Conservation (phyloP, 352 stramenopile species). For the Globisporangium uncinulatum region DNA sequence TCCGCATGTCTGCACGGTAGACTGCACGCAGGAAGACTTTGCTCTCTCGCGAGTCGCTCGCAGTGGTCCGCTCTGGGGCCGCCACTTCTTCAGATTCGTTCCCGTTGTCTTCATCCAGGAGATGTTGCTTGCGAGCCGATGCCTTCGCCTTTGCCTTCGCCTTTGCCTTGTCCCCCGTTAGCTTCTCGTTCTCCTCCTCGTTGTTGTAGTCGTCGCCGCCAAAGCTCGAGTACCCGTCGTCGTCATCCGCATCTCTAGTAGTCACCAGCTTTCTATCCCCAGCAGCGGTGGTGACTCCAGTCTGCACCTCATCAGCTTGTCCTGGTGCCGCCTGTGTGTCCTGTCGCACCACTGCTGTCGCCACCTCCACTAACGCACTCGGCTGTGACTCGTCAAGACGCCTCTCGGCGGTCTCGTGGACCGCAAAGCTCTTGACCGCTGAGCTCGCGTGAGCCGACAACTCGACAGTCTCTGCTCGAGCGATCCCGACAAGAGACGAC, state of each 20-base stretch:
- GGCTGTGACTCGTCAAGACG: conserved; percentile 19
- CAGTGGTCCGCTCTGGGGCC: conserved; percentile 28
- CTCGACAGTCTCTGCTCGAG: conserved; percentile 19
- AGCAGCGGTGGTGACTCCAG: no score
- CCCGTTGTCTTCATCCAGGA: conserved; percentile 8
- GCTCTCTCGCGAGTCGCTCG: conserved; percentile 39
- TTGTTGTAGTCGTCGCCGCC: conserved; percentile 35
- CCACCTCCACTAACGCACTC: conserved; percentile 19
- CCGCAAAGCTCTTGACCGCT: conserved; percentile 36
- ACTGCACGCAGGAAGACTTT: conserved; percentile 65
- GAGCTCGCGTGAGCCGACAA: not conserved
- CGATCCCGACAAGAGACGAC: conserved; percentile 54
- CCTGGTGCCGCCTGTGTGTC: conserved; percentile 15
- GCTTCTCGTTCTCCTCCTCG: not conserved
- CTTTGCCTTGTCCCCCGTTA: not conserved
- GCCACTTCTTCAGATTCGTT: conserved; percentile 15
- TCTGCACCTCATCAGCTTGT: no score
- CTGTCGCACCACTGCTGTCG: conserved; percentile 19
- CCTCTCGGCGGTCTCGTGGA: conserved; percentile 35
- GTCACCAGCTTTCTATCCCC: no score
- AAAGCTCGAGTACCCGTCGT: conserved; percentile 62
- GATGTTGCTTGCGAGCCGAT: conserved; percentile 1
- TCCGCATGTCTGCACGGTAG: conserved; percentile 45
- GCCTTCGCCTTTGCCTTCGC: not conserved
- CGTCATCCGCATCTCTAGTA: conserved; percentile 2